These are phyloP conservation scores for Dendryphion nanum DNA, from an alignment of 2,329 filamentous ascomycete species.

Conservation along the genomic window DNA sequence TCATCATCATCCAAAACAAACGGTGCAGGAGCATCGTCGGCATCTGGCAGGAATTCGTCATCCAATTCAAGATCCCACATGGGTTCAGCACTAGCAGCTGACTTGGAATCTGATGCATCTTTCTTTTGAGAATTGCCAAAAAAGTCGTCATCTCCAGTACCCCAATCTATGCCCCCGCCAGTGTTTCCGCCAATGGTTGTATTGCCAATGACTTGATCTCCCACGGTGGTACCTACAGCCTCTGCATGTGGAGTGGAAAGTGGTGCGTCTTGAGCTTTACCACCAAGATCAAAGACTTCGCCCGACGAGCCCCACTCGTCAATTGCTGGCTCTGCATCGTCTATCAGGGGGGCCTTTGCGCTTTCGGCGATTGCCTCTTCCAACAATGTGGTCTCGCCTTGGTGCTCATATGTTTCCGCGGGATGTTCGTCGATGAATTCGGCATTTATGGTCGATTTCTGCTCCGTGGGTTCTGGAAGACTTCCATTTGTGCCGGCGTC, in stretches of 20 bases:
- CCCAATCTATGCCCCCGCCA: slow-evolving; percentile 35
- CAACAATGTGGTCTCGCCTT: slow-evolving; percentile 45
- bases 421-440: slow-evolving; percentile 15
- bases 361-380: slow-evolving; percentile 48
- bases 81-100: slow-evolving; percentile 65
- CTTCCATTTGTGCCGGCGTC: slow-evolving; percentile 12
- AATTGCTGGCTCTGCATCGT: slow-evolving; percentile 37
- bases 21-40: slow-evolving; percentile 43
- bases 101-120: slow-evolving; percentile 13
- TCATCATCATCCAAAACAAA: slow-evolving; percentile 83
- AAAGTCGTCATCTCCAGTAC: slow-evolving; percentile 33
- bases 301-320: slow-evolving; percentile 33
- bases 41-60: slow-evolving; percentile 66
- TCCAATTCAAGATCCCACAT: slow-evolving; percentile 84
- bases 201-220: slow-evolving; percentile 29
- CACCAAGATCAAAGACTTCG: slow-evolving; percentile 32
- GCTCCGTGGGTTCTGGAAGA: slow-evolving; percentile 6
- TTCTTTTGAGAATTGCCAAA: slow-evolving; percentile 20
- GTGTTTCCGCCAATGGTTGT: slow-evolving; percentile 28
- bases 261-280: slow-evolving; percentile 19
- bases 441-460: slow-evolving; percentile 1
- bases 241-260: slow-evolving; percentile 22
- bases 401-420: slow-evolving; percentile 46
- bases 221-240: slow-evolving; percentile 30
- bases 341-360: slow-evolving; percentile 41